Evolutionary conservation across 2,329 filamentous ascomycete genomes (phyloP).

Genomic region (Colletotrichum zoysiae): DNA sequence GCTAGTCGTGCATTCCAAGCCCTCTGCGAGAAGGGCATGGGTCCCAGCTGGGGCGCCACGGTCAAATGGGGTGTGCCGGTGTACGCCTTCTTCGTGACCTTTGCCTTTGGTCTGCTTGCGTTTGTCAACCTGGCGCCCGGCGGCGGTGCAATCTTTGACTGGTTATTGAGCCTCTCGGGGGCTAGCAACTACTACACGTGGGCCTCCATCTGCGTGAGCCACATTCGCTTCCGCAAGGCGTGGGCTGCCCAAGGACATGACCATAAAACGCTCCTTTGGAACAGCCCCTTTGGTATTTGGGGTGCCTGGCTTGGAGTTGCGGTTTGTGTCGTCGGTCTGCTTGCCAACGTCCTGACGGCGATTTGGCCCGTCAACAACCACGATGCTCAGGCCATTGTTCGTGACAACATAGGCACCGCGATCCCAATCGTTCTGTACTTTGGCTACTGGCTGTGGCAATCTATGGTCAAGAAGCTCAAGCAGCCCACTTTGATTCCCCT

Average conservation of each 20-base stretch:
- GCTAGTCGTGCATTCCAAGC: conserved; percentile 53
- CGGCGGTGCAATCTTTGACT: conserved; percentile 57
- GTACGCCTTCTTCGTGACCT: conserved; percentile 55
- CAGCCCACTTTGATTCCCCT: conserved; percentile 44
- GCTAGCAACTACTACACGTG: conserved; percentile 63
- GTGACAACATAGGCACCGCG: conserved; percentile 48
- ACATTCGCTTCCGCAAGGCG: conserved; percentile 59
- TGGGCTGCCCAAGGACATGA: conserved; percentile 54
- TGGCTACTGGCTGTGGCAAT: conserved; percentile 45
- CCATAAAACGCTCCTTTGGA: conserved; percentile 50
- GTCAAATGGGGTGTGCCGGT: conserved; percentile 57
- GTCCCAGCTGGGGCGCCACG: conserved; percentile 47
- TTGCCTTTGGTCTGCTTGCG: conserved; percentile 56
- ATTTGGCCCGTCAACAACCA: conserved; percentile 43
- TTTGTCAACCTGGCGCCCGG: conserved; percentile 56
- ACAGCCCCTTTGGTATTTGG: conserved; percentile 47
- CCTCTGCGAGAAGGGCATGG: conserved; percentile 53
- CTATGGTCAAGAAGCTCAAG: conserved; percentile 20
- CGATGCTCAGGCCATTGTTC: conserved; percentile 42
- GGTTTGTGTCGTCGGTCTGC: conserved; percentile 49
- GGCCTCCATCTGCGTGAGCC: conserved; percentile 59
- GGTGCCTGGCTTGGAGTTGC: conserved; percentile 45
- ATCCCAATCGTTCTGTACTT: conserved; percentile 46
- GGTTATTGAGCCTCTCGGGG: conserved; percentile 61
- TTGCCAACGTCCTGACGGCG: conserved; percentile 49